Base-by-base conservation (phyloP, 257 asterid species). In the Solanum ossicruentum region DNA sequence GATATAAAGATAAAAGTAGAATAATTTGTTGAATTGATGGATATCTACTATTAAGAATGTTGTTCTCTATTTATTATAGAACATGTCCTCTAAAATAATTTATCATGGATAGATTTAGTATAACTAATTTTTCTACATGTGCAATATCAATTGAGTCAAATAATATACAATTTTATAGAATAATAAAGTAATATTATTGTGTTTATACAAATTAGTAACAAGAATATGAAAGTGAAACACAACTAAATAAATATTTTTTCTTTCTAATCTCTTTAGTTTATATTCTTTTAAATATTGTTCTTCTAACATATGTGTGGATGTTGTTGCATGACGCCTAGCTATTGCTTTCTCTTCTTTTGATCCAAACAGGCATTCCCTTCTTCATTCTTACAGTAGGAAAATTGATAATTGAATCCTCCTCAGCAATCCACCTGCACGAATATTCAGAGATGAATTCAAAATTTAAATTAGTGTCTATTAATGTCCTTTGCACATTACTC, bases 371-470 rank as follows among this genome's bases (percentile, higher is more conserved):
- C 99, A 95, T 92, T 87, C 92, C 84, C 67, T 84, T 88, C 92
- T 92, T 93, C 97, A 95, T 91, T 84, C 98, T 92, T 84, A 94
- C 99, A 0, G 99, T 95, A 0, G 99, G 99, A 79, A 94, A 95
- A 88, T 93, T 91, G 84, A 93, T 54, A 51, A 95, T 91, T 51
- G 93, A 87, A 78, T 95, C 99, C 5, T 91, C 92, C 87, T 93
- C 98, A 15, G 97, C 97, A 82, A 88, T 92, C 98, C 98, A 95
- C 91, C 99, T 95, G 78, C 78, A 52, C 0, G 1, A 15, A 58
- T n/a, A 60, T 21, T 21, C 16, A 17, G 23, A n/a, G 4, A n/a
- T 0, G 10, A 58, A 58, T 58, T 57, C 12, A 58, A 10, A 58
- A 1, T 58, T 54, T 61, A 5, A 36, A 36, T 0, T 36, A 36